phyloP scores from a whole-genome alignment of 2,329 filamentous ascomycete species.

The Elsinoe ampelina region DNA sequence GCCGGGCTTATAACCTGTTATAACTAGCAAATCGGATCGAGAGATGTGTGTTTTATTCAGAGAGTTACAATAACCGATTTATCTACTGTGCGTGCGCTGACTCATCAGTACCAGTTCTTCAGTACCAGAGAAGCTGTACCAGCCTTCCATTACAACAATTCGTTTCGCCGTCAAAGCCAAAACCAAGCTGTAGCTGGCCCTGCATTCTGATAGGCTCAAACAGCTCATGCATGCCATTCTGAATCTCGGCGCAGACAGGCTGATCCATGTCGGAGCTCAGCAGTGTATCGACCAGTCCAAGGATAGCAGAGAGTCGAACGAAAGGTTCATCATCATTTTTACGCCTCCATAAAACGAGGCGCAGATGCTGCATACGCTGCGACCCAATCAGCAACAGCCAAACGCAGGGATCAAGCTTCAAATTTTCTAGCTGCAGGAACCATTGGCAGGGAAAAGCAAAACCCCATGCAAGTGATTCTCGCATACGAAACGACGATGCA shows the following conservation, averaged over 20 bases:
- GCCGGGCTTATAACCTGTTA: too few relatives aligned
- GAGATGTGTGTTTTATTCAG: too few relatives aligned
- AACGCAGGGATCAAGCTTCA: neutral
- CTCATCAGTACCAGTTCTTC: too few relatives aligned
- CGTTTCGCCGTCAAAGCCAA: neutral
- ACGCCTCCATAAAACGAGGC: neutral
- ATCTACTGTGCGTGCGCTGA: too few relatives aligned
- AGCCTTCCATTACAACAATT: too few relatives aligned
- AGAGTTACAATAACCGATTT: too few relatives aligned
- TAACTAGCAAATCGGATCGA: too few relatives aligned
- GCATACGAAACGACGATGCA: constrained; percentile 1
- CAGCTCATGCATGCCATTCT: neutral
- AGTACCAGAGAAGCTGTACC: too few relatives aligned
- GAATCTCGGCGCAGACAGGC: neutral
- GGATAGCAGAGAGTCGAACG: neutral
- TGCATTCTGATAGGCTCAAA: neutral
- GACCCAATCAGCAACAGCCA: neutral
- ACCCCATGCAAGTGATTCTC: neutral
- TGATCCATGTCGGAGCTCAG: neutral
- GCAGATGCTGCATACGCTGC: constrained; percentile 2
- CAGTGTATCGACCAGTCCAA: neutral
- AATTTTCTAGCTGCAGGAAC: neutral
- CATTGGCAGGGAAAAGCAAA: neutral
- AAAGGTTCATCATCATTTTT: neutral
- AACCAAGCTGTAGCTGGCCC: neutral